Base-by-base conservation (phyloP, 169 alveolate species). In the Cryptosporidium sp. region DNA sequence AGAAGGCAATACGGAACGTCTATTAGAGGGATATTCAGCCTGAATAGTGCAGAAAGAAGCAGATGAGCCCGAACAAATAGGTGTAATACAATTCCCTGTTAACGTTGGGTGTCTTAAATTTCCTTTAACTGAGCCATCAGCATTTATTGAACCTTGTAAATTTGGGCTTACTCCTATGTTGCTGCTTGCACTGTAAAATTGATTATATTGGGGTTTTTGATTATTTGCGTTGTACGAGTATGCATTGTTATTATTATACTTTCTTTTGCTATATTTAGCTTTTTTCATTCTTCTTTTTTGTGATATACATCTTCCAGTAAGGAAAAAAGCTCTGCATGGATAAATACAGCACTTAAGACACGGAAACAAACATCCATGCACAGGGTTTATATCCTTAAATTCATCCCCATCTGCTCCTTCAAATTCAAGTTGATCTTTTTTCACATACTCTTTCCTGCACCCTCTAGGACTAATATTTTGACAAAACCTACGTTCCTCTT, bases 1-100 rank as follows among this genome's bases (percentile, higher is more conserved):
- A 42, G 75, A 80, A 80, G 89, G 89, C 42, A 80, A 42, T 14
- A 45, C 80, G 73, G 89, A 60, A 80, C 86, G 86, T 44, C 86
- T 73, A 18, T 56, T 73, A 18, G 68, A 42, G 60, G 86, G 86
- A n/a, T 73, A 73, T n/a, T 73, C 86, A 7, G 86, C 86, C 39
- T 73, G 86, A 56, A 73, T 73, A 53, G 86, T 80, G 60, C 89
- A 80, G 51, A 65, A 80, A 14, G 73, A 80, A 62, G 75, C 89
- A 6, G 75, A 60, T 53, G 86, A 53, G 7, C 86, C 86, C 39
- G 86, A 73, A 56, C 86, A 73, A 53, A 73, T 73, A 29, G 86
- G 86, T 37, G 86, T 29, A 53, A 73, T 73, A 60, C 86, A 73
- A 56, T 73, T 73, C n/a, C 86, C 86, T 33, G 70, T 39, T 9